Evolutionary conservation across 768 basidiomycete species (phyloP).

Genomic region (Boletus fagicola): DNA sequence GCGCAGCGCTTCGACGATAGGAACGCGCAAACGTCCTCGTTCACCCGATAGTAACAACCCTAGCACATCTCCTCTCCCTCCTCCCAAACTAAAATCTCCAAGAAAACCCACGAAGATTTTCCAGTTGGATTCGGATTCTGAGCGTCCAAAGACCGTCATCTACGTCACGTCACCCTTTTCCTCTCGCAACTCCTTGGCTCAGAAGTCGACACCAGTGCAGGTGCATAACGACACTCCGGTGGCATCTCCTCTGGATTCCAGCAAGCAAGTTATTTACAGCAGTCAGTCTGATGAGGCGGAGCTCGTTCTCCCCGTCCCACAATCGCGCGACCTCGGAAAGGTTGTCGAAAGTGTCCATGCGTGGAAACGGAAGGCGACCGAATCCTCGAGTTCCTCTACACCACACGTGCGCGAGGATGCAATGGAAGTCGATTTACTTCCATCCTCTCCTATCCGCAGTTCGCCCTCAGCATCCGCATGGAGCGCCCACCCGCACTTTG

Average conservation of each 20-base stretch:
- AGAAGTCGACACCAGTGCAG: slow-evolving; percentile 1
- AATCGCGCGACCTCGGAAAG: slow-evolving; percentile 27
- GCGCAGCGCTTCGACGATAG: slow-evolving; percentile 13
- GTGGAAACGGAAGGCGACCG: slow-evolving; percentile 41
- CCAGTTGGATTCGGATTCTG: slow-evolving; percentile 6
- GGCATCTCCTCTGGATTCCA: slow-evolving; percentile 23
- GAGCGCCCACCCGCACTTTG: slow-evolving; percentile 5
- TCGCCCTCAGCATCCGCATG: slow-evolving; percentile 8
- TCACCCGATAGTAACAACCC: slow-evolving; percentile 19
- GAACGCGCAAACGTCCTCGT: slow-evolving; percentile 27
- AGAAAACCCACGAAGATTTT: slow-evolving; percentile 22
- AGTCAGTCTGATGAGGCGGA: slow-evolving; percentile 70
- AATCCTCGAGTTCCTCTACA: slow-evolving; percentile 11
- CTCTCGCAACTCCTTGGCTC: slow-evolving; percentile 38
- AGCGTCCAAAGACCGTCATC: slow-evolving; percentile 5
- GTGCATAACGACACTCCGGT: neutral
- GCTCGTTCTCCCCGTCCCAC: slow-evolving; percentile 35
- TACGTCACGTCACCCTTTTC: slow-evolving; percentile 12
- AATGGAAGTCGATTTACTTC: slow-evolving; percentile 17
- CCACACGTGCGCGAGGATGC: slow-evolving; percentile 3
- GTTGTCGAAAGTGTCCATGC: slow-evolving; percentile 40
- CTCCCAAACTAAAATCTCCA: slow-evolving; percentile 20
- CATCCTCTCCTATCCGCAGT: slow-evolving; percentile 11
- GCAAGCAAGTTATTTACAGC: slow-evolving; percentile 48
- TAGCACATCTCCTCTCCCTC: slow-evolving; percentile 1